Conservation (phyloP, 2,329 filamentous ascomycete genomes). For the Madurella mycetomatis region DNA sequence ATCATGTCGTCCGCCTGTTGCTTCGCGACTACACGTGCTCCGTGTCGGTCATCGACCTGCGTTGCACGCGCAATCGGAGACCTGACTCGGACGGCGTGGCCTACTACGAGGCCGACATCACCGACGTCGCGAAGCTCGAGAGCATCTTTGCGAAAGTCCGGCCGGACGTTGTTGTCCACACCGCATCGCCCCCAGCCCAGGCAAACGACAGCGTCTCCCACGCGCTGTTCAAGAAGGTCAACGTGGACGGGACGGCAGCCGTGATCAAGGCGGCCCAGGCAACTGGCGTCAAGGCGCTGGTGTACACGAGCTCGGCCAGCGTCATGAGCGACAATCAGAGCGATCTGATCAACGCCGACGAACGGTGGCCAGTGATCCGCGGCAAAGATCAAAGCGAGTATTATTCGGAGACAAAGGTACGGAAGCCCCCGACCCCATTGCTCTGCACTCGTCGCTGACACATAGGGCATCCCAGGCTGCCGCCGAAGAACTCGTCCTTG, state of each 20-base stretch:
- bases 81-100: conserved; percentile 50
- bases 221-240: conserved; percentile 71
- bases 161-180: conserved; percentile 87
- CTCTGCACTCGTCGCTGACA: neutral
- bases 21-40: conserved; percentile 55
- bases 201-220: conserved; percentile 50
- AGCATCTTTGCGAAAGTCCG: conserved; percentile 60
- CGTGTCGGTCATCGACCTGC: conserved; percentile 69
- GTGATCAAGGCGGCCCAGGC: conserved; percentile 69
- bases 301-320: conserved; percentile 88
- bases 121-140: conserved; percentile 56
- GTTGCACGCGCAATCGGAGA: conserved; percentile 64
- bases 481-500: conserved; percentile 76
- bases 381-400: conserved; percentile 70
- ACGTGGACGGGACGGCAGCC: conserved; percentile 78
- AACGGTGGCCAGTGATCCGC: conserved; percentile 71
- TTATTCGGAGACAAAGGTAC: conserved; percentile 87
- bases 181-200: conserved; percentile 66
- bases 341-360: conserved; percentile 80
- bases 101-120: conserved; percentile 77
- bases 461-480: conserved; percentile 47
- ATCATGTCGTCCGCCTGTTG: conserved; percentile 73
- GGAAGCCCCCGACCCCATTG: neutral
- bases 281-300: conserved; percentile 71
- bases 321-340: conserved; percentile 76